Conservation (phyloP, 2,329 filamentous ascomycete species). For the Aspergillaceae sp. region DNA sequence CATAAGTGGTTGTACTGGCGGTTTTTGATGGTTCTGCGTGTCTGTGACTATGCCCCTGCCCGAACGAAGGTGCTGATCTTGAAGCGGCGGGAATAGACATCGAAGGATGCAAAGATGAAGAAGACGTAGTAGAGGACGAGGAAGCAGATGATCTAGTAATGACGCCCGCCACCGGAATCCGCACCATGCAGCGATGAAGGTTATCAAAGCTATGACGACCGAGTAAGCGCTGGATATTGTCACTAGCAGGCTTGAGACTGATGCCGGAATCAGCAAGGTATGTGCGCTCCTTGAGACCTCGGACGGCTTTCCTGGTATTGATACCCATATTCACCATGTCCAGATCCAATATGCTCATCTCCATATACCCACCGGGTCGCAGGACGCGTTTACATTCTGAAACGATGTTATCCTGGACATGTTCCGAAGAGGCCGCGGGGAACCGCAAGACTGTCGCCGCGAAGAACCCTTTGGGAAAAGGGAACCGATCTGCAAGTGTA, state of each 20-base stretch:
- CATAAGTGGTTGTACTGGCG: constrained; percentile 1
- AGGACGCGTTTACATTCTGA: constrained; percentile 43
- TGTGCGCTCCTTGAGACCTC: constrained; percentile 39
- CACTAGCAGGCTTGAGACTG: constrained; percentile 40
- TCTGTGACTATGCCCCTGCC: not conserved
- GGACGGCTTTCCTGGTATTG: constrained; percentile 37
- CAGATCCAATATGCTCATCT: constrained; percentile 42
- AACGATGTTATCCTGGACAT: constrained; percentile 36
- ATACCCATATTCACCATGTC: constrained; percentile 45
- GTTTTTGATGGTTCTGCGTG: not conserved
- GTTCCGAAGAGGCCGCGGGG: constrained; percentile 37
- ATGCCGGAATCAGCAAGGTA: constrained; percentile 34
- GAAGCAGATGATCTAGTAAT: constrained; percentile 35
- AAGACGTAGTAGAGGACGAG: constrained; percentile 30
- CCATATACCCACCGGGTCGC: constrained; percentile 41
- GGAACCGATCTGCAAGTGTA: constrained; percentile 34
- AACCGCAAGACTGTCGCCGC: constrained; percentile 40
- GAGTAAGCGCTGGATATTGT: constrained; percentile 40
- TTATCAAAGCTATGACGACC: constrained; percentile 40
- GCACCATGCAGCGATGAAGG: constrained; percentile 42
- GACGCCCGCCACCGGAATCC: constrained; percentile 40
- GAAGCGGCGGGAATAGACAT: constrained; percentile 15
- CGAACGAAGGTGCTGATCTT: constrained; percentile 1
- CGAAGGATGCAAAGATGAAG: constrained; percentile 30
- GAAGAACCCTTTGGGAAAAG: constrained; percentile 41